Evolutionary conservation across 2,329 filamentous ascomycete genomes (phyloP).

Genomic region (Sordariomycetes sp.): DNA sequence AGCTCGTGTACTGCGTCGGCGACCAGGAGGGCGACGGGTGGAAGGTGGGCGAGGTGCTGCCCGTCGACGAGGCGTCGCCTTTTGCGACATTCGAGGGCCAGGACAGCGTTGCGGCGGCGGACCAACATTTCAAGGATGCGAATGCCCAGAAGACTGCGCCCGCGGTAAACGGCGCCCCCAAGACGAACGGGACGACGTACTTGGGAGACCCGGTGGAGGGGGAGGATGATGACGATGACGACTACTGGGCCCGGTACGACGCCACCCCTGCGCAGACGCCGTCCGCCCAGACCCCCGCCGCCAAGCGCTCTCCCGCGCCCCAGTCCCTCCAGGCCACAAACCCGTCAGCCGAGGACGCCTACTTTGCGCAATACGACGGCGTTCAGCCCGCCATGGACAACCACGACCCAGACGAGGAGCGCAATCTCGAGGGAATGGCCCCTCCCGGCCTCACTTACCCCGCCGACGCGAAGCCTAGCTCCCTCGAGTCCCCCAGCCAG

Average conservation of each 20-base stretch:
- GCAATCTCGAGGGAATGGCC: constrained; percentile 18
- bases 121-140: constrained; percentile 33
- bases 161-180: constrained; percentile 6
- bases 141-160: constrained; percentile 10
- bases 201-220: constrained; percentile 13
- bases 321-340: constrained; percentile 13
- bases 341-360: constrained; percentile 48
- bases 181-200: constrained; percentile 14
- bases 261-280: constrained; percentile 36
- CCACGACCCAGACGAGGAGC: constrained; percentile 61
- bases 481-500: constrained; percentile 11
- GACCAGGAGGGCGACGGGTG: constrained; percentile 54
- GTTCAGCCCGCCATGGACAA: constrained; percentile 73
- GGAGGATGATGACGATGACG: constrained; percentile 56
- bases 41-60: constrained; percentile 58
- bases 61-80: constrained; percentile 42
- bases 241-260: constrained; percentile 72
- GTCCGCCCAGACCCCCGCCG: constrained; percentile 41
- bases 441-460: constrained; percentile 16
- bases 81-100: constrained; percentile 38
- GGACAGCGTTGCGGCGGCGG: constrained; percentile 43
- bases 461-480: constrained; percentile 6
- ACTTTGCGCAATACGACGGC: constrained; percentile 63
- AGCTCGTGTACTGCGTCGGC: constrained; percentile 55
- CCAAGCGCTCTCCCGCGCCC: constrained; percentile 50